phyloP scores from a whole-genome alignment of 1,139 yeast species.

The Sugiyamaella japonica region DNA sequence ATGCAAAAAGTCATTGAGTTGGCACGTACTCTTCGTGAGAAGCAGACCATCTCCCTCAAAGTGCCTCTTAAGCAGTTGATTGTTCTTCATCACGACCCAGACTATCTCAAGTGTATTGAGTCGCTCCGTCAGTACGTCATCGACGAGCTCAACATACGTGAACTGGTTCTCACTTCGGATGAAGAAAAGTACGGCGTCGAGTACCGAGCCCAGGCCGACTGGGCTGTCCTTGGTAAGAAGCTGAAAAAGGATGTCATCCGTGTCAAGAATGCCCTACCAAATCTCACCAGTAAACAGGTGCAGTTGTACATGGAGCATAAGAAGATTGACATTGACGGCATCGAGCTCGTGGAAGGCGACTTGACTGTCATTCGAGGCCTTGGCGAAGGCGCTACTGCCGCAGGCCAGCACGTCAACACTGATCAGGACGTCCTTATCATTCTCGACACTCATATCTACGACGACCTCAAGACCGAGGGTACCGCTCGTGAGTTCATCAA shows the following conservation, averaged over 20 bases:
- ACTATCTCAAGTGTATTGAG: slow-evolving; percentile 74
- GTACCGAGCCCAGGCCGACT: slow-evolving; percentile 94
- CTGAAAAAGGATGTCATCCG: slow-evolving; percentile 89
- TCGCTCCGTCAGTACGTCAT: slow-evolving; percentile 74
- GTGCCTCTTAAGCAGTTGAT: slow-evolving; percentile 90
- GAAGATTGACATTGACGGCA: slow-evolving; percentile 82
- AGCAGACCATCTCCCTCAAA: slow-evolving; percentile 89
- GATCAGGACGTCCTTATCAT: slow-evolving; percentile 87
- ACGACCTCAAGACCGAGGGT: slow-evolving; percentile 90
- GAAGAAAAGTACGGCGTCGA: slow-evolving; percentile 90
- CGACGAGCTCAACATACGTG: slow-evolving; percentile 93
- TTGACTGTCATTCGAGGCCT: slow-evolving; percentile 87
- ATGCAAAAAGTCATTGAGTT: slow-evolving; percentile 97
- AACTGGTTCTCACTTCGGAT: slow-evolving; percentile 81
- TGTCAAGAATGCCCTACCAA: slow-evolving; percentile 92
- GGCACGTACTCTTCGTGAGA: slow-evolving; percentile 96
- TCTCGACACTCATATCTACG: slow-evolving; percentile 82
- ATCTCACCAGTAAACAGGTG: slow-evolving; percentile 76
- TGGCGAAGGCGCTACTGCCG: slow-evolving; percentile 58
- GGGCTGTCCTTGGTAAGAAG: slow-evolving; percentile 98
- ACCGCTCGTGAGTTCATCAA: slow-evolving; percentile 93
- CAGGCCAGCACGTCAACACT: slow-evolving; percentile 81
- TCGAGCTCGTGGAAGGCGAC: slow-evolving; percentile 82
- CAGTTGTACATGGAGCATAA: slow-evolving; percentile 73
- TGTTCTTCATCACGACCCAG: slow-evolving; percentile 75